Percentiles rank a stretch among this genome's conserved stretches.
phyloP scores from a whole-genome alignment of 345 rosid species.

The Chamaenerion angustifolium region DNA sequence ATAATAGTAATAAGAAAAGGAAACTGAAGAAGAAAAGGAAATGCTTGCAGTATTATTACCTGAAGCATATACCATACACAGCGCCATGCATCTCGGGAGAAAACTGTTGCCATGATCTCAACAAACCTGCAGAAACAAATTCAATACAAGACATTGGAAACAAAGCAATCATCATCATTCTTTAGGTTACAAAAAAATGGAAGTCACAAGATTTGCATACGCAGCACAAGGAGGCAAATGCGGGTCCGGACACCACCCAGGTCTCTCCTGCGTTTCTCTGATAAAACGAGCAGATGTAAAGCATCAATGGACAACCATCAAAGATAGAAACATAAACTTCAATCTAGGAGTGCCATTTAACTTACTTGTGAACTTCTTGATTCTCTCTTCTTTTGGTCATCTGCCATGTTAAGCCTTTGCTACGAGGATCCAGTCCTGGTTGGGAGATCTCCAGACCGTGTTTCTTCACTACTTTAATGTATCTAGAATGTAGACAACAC shows the following conservation, averaged over 20 bases:
- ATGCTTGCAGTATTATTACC: constrained; percentile 21
- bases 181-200: neutral
- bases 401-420: constrained; percentile 75
- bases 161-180: neutral
- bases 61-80: constrained; percentile 98
- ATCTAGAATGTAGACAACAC: constrained; percentile 25
- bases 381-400: constrained; percentile 89
- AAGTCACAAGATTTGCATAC: constrained; percentile 28
- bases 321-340: neutral
- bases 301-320: constrained; percentile 2
- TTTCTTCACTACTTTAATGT: constrained; percentile 68
- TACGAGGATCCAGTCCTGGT: constrained; percentile 88
- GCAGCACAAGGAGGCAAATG: constrained; percentile 96
- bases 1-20: neutral
- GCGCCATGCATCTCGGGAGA: constrained; percentile 90
- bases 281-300: constrained; percentile 1
- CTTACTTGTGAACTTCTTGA: constrained; percentile 91
- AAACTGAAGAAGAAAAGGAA: neutral
- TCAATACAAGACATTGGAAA: neutral
- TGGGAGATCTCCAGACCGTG: constrained; percentile 93
- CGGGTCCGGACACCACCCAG: constrained; percentile 84
- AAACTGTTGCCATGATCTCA: constrained; percentile 99
- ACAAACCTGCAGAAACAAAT: constrained; percentile 52
- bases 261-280: constrained; percentile 73
- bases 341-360: constrained; percentile 2